phyloP scores from a whole-genome alignment of 2,329 filamentous ascomycete genomes.

The Alternaria sp. region DNA sequence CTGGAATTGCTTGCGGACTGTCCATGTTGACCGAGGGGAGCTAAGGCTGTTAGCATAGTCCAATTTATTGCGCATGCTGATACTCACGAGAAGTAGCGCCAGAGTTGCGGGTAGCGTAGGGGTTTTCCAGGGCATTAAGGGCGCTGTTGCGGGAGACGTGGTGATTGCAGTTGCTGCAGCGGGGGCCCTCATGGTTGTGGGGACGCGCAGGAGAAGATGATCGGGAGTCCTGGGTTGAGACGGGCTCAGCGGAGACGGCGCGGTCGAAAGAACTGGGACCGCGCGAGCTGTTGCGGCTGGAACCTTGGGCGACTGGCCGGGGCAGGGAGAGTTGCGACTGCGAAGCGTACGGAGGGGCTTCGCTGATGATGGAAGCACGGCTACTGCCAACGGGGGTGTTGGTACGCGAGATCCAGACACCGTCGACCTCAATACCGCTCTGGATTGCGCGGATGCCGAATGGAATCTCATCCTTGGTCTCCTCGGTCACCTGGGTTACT shows the following conservation, averaged over 20 bases:
- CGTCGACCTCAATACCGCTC: constrained; percentile 81
- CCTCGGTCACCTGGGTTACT: constrained; percentile 55
- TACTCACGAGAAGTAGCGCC: constrained; percentile 38
- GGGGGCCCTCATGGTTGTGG: constrained; percentile 34
- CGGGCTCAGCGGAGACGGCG: constrained; percentile 46
- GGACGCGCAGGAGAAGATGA: constrained; percentile 37
- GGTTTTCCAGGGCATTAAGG: constrained; percentile 41
- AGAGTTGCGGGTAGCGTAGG: constrained; percentile 16
- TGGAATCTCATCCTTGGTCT: constrained; percentile 71
- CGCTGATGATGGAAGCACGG: constrained; percentile 40
- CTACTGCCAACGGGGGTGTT: constrained; percentile 52
- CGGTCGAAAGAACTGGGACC: constrained; percentile 48
- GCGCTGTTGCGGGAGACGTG: constrained; percentile 39
- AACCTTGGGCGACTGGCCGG: constrained; percentile 33
- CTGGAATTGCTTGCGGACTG: constrained; percentile 38
- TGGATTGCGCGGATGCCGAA: constrained; percentile 88
- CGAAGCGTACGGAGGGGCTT: constrained; percentile 34
- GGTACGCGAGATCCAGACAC: constrained; percentile 65
- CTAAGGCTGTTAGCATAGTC: constrained; percentile 22
- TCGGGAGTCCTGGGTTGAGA: constrained; percentile 38
- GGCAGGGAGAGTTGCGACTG: constrained; percentile 44
- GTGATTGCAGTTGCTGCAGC: constrained; percentile 46
- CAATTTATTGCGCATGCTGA: neutral
- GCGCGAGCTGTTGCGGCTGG: constrained; percentile 45
- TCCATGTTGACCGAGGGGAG: constrained; percentile 18